phyloP scores from a whole-genome alignment of 2,329 filamentous ascomycete species.

The Xylaria sp. region DNA sequence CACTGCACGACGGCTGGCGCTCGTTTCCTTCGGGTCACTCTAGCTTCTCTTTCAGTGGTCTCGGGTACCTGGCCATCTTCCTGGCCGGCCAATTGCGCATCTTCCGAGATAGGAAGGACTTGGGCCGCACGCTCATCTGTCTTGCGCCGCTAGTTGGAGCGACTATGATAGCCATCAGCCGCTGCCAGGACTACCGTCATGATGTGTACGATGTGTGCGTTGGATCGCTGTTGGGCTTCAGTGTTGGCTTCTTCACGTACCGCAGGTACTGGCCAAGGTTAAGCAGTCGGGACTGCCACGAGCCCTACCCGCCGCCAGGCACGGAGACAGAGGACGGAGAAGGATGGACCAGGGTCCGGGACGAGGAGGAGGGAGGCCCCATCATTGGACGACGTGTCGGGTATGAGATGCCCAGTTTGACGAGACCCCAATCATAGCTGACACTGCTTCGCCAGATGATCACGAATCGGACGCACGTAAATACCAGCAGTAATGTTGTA shows the following conservation, averaged over 20 bases:
- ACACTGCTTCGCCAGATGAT: slow-evolving; percentile 31
- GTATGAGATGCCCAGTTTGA: slow-evolving; percentile 35
- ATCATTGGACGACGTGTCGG: slow-evolving; percentile 35
- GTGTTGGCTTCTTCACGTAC: slow-evolving; percentile 67
- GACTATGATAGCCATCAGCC: slow-evolving; percentile 68
- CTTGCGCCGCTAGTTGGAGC: slow-evolving; percentile 63
- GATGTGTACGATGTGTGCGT: slow-evolving; percentile 71
- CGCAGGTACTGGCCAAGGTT: slow-evolving; percentile 64
- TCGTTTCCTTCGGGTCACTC: slow-evolving; percentile 82
- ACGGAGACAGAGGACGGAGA: slow-evolving; percentile 34
- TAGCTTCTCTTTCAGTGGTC: slow-evolving; percentile 76
- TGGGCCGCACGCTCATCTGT: slow-evolving; percentile 60
- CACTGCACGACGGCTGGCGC: slow-evolving; percentile 80
- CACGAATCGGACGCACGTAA: slow-evolving; percentile 12
- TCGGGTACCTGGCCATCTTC: slow-evolving; percentile 74
- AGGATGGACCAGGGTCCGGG: slow-evolving; percentile 49
- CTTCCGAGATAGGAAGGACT: slow-evolving; percentile 54
- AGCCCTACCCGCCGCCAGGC: slow-evolving; percentile 57
- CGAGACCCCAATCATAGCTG: slow-evolving; percentile 26
- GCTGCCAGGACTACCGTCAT: slow-evolving; percentile 71
- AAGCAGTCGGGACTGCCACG: slow-evolving; percentile 54
- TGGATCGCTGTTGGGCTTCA: slow-evolving; percentile 62
- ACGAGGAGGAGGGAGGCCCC: slow-evolving; percentile 54
- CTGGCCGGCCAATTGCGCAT: slow-evolving; percentile 68
- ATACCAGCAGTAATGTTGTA: too few relatives aligned